Base-by-base conservation (phyloP, 2,329 filamentous ascomycete genomes). In the Fusarium verrucosum region DNA sequence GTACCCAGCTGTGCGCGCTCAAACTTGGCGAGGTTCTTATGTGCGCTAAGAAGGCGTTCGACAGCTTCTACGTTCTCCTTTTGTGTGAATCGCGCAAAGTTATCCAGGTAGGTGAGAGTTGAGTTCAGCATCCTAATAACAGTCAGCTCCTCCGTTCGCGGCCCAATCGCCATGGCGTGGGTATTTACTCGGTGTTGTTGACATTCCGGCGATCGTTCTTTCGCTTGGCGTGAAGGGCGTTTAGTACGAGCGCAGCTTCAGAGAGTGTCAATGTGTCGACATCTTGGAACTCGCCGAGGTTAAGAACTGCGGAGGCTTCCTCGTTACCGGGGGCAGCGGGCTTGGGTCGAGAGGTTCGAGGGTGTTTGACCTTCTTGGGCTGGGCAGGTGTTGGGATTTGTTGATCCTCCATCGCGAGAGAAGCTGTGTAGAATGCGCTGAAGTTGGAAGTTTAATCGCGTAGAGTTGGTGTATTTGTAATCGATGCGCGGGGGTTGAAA, bases 21-120 rank as follows among this genome's bases (percentile, higher is more conserved):
- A 76, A 98, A 98, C 76, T 93, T 91, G 73, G 92, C 91, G 70
- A 99, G 82, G 75, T 92, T 88, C 65, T 88, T 87, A 74, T 92
- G 90, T 57, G 89, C 86, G 68, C 91, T 91, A 65, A 97, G 85
- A 70, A 97, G 82, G 58, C 92, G 88, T 79, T 96, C 93, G 28
- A 98, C 92, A n/a, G 92, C 92, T 80, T 97, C 92, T 74, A 97
- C 91, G 69, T 95, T 95, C 77, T 96, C 92, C 77, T 94, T 93
- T 72, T 94, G 89, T 81, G 97, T 96, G 85, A 98, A 98, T 32
- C 95, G 91, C 17, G 94, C 91, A 79, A 99, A 99, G 64, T 93
- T 89, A 72, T 97, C 93, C 50, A 98, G 87, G 79, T 99, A 98
- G 74, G 94, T 92, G 67, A 93, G 85, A 23, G 94, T 97, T 77